Evolutionary conservation across 208 protist genomes (phyloP).

Genomic region (Wallacemonas sp.): DNA sequence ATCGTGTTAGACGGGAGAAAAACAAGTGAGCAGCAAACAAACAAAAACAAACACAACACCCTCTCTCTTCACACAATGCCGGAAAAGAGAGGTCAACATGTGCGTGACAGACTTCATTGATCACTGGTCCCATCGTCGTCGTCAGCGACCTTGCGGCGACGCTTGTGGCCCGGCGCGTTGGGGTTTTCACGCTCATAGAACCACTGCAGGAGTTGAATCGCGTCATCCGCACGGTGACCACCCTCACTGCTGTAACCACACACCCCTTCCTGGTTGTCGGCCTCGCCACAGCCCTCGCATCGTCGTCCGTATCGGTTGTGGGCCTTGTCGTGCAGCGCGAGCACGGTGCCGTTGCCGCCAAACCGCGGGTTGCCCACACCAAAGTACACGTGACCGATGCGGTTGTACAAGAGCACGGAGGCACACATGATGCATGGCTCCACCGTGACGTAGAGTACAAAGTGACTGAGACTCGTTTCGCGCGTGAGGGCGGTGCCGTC

Average conservation of each 20-base stretch:
- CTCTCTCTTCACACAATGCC: too few species aligned
- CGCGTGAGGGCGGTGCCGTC: not conserved
- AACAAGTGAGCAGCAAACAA: too few species aligned
- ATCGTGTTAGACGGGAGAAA: too few species aligned
- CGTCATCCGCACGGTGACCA: constrained; percentile 57
- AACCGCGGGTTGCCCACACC: constrained; percentile 94
- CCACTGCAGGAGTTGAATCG: constrained; percentile 65
- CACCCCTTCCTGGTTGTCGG: not conserved
- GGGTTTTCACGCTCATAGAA: constrained; percentile 87
- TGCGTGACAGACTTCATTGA: too few species aligned
- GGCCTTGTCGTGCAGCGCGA: constrained; percentile 52
- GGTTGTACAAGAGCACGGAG: constrained; percentile 77
- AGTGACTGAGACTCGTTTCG: constrained; percentile 42
- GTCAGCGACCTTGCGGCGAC: constrained; percentile 41
- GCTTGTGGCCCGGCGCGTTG: constrained; percentile 74
- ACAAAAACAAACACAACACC: too few species aligned
- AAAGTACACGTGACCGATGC: constrained; percentile 84
- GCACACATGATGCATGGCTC: constrained; percentile 97
- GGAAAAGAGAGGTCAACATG: too few species aligned
- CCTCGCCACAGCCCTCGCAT: not conserved
- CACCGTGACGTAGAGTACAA: constrained; percentile 93
- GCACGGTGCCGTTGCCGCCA: constrained; percentile 93
- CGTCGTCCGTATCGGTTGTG: not conserved
- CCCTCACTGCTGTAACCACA: constrained; percentile 65
- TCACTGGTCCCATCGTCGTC: not conserved